Conservation (phyloP, 2,329 filamentous ascomycete species). For the Claviceps monticola region DNA sequence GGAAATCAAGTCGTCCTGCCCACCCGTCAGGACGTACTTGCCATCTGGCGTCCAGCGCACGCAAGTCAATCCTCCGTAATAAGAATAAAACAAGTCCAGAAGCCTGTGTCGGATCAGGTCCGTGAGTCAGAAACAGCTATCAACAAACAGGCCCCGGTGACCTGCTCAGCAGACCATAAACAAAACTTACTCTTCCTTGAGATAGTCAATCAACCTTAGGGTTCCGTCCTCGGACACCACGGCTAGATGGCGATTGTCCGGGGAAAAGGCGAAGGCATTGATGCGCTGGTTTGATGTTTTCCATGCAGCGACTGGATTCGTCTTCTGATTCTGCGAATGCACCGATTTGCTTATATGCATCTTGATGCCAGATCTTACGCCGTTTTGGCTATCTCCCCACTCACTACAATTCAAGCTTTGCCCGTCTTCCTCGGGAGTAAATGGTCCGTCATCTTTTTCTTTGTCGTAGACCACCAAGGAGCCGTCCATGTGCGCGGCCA, state of each 20-base stretch:
- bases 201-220: constrained; percentile 78
- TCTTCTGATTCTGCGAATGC: constrained; percentile 83
- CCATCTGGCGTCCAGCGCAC: constrained; percentile 97
- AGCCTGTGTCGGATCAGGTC: constrained; percentile 36
- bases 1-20: constrained; percentile 89
- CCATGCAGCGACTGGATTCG: constrained; percentile 86
- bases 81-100: constrained; percentile 76
- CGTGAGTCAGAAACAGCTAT: constrained; percentile 4
- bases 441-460: constrained; percentile 79
- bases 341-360: constrained; percentile 81
- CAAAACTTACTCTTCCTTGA: constrained; percentile 63
- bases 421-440: constrained; percentile 53
- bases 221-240: constrained; percentile 86
- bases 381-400: constrained; percentile 21
- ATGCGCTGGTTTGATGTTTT: constrained; percentile 83
- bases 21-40: constrained; percentile 87
- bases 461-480: constrained; percentile 91
- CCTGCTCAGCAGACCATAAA: too few relatives aligned
- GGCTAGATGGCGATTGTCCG: constrained; percentile 74
- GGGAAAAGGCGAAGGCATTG: constrained; percentile 85
- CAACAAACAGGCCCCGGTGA: background rate
- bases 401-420: constrained; percentile 52
- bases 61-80: constrained; percentile 85
- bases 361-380: constrained; percentile 22
- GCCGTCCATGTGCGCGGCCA: constrained; percentile 86